Conservation (phyloP, 192 early-diverging fungal species). For the Geranomyces michiganensis region DNA sequence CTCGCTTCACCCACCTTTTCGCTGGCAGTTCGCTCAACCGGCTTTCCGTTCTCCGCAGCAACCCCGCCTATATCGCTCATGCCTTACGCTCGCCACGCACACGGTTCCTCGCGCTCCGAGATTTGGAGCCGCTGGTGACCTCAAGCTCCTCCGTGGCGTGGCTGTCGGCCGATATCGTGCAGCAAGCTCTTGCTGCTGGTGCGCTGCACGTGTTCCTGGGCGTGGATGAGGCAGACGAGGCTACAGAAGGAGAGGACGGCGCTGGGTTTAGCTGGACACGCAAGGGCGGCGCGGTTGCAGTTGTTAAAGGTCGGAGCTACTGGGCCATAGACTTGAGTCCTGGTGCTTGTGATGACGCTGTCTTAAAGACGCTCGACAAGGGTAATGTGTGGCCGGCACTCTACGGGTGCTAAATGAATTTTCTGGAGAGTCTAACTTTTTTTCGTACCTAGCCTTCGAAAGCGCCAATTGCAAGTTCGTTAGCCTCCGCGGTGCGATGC, state of each 20-base stretch:
- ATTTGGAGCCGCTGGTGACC: constrained; percentile 18
- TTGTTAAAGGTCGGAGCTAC: constrained; percentile 23
- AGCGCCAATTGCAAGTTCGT: not conserved
- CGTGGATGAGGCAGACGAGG: constrained; percentile 19
- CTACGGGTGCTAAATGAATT: not conserved
- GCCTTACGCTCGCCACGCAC: constrained; percentile 11
- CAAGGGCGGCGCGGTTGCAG: constrained; percentile 4
- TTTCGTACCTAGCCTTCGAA: not conserved
- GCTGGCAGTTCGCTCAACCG: constrained; percentile 25
- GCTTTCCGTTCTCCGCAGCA: constrained; percentile 14
- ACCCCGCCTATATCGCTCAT: constrained; percentile 8
- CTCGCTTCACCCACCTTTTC: constrained; percentile 26
- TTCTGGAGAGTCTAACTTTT: too few relatives aligned
- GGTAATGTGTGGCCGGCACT: not conserved
- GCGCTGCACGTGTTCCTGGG: constrained; percentile 23
- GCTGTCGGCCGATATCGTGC: not conserved
- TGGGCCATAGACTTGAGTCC: constrained; percentile 32
- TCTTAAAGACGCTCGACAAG: not conserved
- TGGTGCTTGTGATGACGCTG: not conserved
- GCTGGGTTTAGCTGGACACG: not conserved
- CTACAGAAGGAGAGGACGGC: not conserved
- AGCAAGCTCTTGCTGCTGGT: constrained; percentile 8
- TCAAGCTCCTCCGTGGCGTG: not conserved
- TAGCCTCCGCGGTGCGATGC: not conserved
- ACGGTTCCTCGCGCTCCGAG: constrained; percentile 18